Base-by-base conservation (phyloP, 495 filamentous ascomycete genomes). In the Acidiella bohemica region DNA sequence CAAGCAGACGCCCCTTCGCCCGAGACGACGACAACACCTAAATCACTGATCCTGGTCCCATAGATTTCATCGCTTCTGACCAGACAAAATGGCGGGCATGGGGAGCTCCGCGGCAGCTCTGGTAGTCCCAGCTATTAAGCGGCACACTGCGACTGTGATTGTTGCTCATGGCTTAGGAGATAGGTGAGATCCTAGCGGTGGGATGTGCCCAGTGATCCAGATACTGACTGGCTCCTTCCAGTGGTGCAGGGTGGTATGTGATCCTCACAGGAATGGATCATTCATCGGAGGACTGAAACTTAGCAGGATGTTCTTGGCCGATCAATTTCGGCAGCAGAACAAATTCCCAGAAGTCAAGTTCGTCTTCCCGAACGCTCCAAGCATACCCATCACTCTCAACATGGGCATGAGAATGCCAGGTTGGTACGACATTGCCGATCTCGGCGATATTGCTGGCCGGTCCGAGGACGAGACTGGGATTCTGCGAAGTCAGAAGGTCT, bases 141-240 rank as follows among this genome's bases (percentile, higher is more conserved):
- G 75, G 52, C 88, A 95, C 58, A 95, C 90, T 28, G 84, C 88
- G 23, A 94, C 88, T 2, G 81, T 94, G 49, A 95, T 97, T 53
- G 82, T 92, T 63, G 68, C 84, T 32, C 90, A 97, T 54, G 90
- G 90, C 5, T 67, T 95, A 19, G 90, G 90, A 21, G 85, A 93
- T 54, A 80, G 59, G 73, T 77, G 59, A 41, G 63, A 17, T 27
- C 29, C n/a, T n/a, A n/a, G n/a, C n/a, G n/a, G n/a, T n/a, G n/a
- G n/a, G n/a, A n/a, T n/a, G n/a, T n/a, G n/a, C n/a, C n/a, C n/a
- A n/a, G n/a, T n/a, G n/a, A n/a, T n/a, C n/a, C n/a, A n/a, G n/a
- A n/a, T n/a, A n/a, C n/a, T n/a, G n/a, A n/a, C n/a, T n/a, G n/a
- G n/a, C n/a, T n/a, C n/a, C 9, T 16, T 12, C n/a, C 39, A 58